phyloP scores from a whole-genome alignment of 768 basidiomycete genomes.

The Agaricus sinodeliciosus region DNA sequence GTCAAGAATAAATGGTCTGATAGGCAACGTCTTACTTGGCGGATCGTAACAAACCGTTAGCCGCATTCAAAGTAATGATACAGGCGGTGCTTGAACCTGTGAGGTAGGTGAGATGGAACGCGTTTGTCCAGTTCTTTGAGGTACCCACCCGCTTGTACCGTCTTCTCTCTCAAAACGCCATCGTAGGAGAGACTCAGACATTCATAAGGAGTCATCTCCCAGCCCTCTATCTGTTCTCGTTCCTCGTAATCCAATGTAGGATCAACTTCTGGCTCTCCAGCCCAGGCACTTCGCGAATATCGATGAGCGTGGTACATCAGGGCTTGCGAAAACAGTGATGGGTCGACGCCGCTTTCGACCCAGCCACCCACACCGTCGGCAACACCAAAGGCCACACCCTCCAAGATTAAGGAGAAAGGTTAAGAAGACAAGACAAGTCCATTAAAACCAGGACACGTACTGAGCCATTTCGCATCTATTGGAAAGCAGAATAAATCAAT shows the following conservation, averaged over 20 bases:
- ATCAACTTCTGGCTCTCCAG: constrained; percentile 78
- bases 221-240: constrained; percentile 60
- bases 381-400: constrained; percentile 79
- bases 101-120: neutral
- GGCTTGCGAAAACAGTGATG: constrained; percentile 84
- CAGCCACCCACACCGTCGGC: constrained; percentile 95
- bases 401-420: constrained; percentile 22
- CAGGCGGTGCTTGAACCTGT: constrained; percentile 84
- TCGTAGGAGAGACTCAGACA: constrained; percentile 69
- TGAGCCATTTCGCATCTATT: constrained; percentile 72
- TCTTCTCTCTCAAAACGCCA: constrained; percentile 61
- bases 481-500: neutral
- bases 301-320: constrained; percentile 83
- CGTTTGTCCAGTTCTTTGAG: constrained; percentile 17
- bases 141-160: constrained; percentile 56
- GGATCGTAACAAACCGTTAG: constrained; percentile 67
- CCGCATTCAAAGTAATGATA: constrained; percentile 65
- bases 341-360: constrained; percentile 78
- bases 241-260: constrained; percentile 70
- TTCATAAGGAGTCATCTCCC: constrained; percentile 67
- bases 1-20: neutral
- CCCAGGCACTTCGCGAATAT: constrained; percentile 68
- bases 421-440: constrained; percentile 9
- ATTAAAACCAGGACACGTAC: constrained; percentile 40
- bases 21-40: constrained; percentile 53